Base-by-base conservation (phyloP, 441 rosid species). In the Pelargonium cotyledonis region DNA sequence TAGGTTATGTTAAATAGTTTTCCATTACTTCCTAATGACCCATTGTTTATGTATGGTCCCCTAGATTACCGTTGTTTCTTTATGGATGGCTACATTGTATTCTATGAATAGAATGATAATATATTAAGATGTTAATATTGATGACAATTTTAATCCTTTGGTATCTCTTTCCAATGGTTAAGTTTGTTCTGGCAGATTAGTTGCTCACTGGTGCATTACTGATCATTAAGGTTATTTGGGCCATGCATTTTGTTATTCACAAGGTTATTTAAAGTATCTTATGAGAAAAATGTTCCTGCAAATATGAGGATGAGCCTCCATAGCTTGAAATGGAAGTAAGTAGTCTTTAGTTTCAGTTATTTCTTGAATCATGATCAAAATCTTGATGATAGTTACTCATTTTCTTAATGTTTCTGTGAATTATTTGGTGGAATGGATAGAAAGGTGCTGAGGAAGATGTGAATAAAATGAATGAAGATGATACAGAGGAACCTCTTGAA, bases 271-370 rank as follows among this genome's bases (percentile, higher is more conserved):
- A n/a, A n/a, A 35, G 8, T 41, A 23, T 21, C 65, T 57, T 38
- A 6, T 6, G 26, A 8, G 18, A 71, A 16, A 65, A 62, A n/a
- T 49, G 14, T 63, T 67, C 47, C 44, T 78, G 76, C 85, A 89
- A 96, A 61, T 91, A 89, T 7, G 97, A 88, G 69, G 97, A 94
- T 18, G 96, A 89, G 85, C 95, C 96, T 21, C 72, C 72, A 7
- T 93, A 94, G 89, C 92, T 93, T 15, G 96, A 94, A 51, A 73
- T 88, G 40, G 98, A 91, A 67, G 98, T 89, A 69, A 64, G 83
- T 66, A 66, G n/a, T 69, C 12, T 8, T 49, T 65, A 8, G 10
- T 47, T 21, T 2, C 6, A 3, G 64, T 66, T 49, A 8, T 10
- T 4, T n/a, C 2, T 15, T 21, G 23, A 5, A n/a, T n/a, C n/a